These are phyloP conservation scores for Roridomyces roridus DNA, from an alignment of 768 basidiomycete species.

Conservation along the genomic window DNA sequence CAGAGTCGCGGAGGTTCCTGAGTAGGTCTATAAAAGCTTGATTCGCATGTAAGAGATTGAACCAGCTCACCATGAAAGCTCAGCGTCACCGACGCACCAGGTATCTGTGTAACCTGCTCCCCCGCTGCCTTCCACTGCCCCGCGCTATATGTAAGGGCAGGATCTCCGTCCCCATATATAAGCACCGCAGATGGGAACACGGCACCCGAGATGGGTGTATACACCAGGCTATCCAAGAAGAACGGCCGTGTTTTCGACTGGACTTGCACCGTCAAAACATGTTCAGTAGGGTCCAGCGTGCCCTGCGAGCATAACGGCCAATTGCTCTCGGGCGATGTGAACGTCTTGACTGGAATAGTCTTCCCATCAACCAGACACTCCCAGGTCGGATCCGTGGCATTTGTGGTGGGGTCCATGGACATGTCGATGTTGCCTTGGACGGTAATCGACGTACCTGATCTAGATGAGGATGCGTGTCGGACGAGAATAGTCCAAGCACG, in stretches of 20 bases:
- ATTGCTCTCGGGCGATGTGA: slow-evolving; percentile 35
- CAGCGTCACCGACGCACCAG: slow-evolving; percentile 25
- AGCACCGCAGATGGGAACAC: too few relatives aligned
- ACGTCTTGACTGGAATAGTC: slow-evolving; percentile 25
- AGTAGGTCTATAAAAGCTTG: neutral
- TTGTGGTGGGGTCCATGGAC: slow-evolving; percentile 16
- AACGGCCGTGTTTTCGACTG: slow-evolving; percentile 31
- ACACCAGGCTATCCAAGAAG: slow-evolving; percentile 35
- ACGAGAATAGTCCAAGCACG: neutral
- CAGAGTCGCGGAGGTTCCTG: slow-evolving; percentile 34
- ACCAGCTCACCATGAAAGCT: slow-evolving; percentile 31
- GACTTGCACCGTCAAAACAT: slow-evolving; percentile 36
- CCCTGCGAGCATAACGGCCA: slow-evolving; percentile 34
- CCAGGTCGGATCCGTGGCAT: slow-evolving; percentile 35
- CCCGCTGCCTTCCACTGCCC: slow-evolving; percentile 26
- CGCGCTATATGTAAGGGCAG: slow-evolving; percentile 22
- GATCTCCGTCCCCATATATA: slow-evolving; percentile 20
- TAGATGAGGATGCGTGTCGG: neutral
- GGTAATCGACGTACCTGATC: slow-evolving; percentile 30
- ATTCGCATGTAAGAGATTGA: neutral
- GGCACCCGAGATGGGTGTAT: slow-evolving; percentile 24
- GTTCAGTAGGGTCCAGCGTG: slow-evolving; percentile 28
- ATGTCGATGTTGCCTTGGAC: slow-evolving; percentile 30
- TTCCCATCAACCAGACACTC: slow-evolving; percentile 38
- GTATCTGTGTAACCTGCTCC: slow-evolving; percentile 22